Percentiles rank a stretch among this genome's conserved stretches.
Evolutionary conservation across 371 early-diverging fungal genomes (phyloP).

Genomic region (Syncephalastrum contaminatum): DNA sequence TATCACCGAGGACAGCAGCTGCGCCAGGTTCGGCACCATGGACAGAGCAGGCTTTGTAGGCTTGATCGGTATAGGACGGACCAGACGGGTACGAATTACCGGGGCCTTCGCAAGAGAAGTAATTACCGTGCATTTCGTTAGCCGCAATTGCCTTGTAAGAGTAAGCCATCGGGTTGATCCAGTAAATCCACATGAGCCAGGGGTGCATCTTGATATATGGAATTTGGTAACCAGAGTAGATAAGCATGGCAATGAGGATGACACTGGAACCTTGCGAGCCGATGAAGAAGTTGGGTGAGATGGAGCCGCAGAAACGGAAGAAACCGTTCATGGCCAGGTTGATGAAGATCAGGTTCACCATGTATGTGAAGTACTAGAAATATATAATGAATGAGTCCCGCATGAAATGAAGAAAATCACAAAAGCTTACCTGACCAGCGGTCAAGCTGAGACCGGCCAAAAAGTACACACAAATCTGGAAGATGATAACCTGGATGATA

Average conservation of each 20-base stretch:
- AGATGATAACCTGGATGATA: conserved; percentile 43
- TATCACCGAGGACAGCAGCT: conserved; percentile 44
- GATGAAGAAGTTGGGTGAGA: conserved; percentile 56
- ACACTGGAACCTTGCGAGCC: conserved; percentile 58
- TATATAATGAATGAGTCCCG: background rate
- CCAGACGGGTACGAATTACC: conserved; percentile 40
- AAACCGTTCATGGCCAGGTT: conserved; percentile 60
- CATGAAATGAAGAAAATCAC: background rate
- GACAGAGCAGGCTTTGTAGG: conserved; percentile 56
- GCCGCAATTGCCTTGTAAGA: conserved; percentile 63
- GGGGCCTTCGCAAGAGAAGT: conserved; percentile 37
- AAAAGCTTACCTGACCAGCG: conserved; percentile 44
- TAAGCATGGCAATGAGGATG: conserved; percentile 48
- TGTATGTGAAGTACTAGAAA: conserved; percentile 52
- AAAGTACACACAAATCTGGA: conserved; percentile 54
- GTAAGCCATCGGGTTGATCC: conserved; percentile 70
- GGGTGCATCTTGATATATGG: conserved; percentile 65
- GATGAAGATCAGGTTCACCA: conserved; percentile 40
- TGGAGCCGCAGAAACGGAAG: conserved; percentile 61
- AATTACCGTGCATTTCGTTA: conserved; percentile 60
- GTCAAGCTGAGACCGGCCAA: conserved; percentile 53
- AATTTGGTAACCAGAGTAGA: conserved; percentile 65
- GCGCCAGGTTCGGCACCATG: conserved; percentile 51
- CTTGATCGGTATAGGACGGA: conserved; percentile 39
- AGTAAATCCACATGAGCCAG: conserved; percentile 73